Base-by-base conservation (phyloP, 2,329 filamentous ascomycete species). In the Curvularia sp. region DNA sequence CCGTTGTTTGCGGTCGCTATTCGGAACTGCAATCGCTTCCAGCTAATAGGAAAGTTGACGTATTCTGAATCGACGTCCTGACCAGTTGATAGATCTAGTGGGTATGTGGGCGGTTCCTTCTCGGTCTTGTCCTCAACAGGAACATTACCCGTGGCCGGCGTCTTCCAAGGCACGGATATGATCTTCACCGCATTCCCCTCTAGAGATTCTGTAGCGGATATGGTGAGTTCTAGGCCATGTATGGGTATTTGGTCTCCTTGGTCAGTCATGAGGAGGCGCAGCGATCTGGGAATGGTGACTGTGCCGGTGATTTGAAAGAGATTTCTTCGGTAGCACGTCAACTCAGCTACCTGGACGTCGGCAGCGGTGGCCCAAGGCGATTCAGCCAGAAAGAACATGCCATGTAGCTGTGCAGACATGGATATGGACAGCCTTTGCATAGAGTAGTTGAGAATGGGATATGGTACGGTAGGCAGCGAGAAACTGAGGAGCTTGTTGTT, bases 141-240 rank as follows among this genome's bases (percentile, higher is more conserved):
- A n/a, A 87, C 84, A 3, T 88, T 87, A 77, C 89, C 91, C 50
- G 91, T 91, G 28, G 90, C 91, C 1, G 93, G 93, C 1, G 93
- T 97, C 82, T 98, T 98, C 94, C 94, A 98, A 0, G 94, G 94
- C 59, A 98, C 96, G 7, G 95, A 95, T 63, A 98, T 97, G 62
- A 98, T 88, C 69, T 96, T 94, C 43, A 97, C 92, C 0, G 91
- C 82, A 68, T 97, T 94, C 33, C 92, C 92, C 75, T 98, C 94
- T 15, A 97, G 93, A 1, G 94, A 97, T 76, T 98, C 94, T 49
- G 93, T 96, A 8, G 94, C 94, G 5, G 92, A 96, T 47, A 98
- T 91, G 53, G 89, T 88, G 53, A 97, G 87, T 75, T 98, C 93
- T 76, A 94, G 91, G 63, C 84, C 90, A 63, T 87, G 86, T 49